Evolutionary conservation across 1,139 yeast species (phyloP).

Genomic region (Candida sanyaensis): DNA sequence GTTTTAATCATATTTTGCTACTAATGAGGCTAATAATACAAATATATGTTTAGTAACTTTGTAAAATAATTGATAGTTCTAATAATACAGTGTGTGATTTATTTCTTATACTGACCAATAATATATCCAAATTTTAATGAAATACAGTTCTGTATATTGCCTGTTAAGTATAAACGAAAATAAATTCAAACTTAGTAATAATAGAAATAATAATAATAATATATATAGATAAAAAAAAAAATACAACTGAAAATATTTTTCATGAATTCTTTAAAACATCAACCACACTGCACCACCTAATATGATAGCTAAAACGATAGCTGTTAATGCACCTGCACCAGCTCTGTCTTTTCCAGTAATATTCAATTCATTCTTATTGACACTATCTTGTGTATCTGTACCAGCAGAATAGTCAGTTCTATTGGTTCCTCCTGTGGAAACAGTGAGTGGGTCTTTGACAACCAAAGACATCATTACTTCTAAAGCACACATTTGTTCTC

Average conservation of each 20-base stretch:
- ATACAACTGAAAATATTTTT: not conserved
- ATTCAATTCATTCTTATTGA: constrained; percentile 31
- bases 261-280: constrained; percentile 30
- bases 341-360: constrained; percentile 44
- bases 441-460: constrained; percentile 35
- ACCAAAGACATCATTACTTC: constrained; percentile 55
- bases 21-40: no score
- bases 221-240: no score
- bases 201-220: no score
- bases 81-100: no score
- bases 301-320: constrained; percentile 37
- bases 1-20: no score
- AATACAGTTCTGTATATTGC: no score
- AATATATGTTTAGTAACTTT: no score
- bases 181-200: no score
- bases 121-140: no score
- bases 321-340: constrained; percentile 51
- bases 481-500: constrained; percentile 77
- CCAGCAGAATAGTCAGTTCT: constrained; percentile 52
- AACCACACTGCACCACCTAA: constrained; percentile 49
- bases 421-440: constrained; percentile 48
- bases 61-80: no score
- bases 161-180: no score
- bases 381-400: constrained; percentile 24
- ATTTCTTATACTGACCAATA: no score